phyloP scores from a whole-genome alignment of 768 basidiomycete species.

The Psilocybe cubensis region DNA sequence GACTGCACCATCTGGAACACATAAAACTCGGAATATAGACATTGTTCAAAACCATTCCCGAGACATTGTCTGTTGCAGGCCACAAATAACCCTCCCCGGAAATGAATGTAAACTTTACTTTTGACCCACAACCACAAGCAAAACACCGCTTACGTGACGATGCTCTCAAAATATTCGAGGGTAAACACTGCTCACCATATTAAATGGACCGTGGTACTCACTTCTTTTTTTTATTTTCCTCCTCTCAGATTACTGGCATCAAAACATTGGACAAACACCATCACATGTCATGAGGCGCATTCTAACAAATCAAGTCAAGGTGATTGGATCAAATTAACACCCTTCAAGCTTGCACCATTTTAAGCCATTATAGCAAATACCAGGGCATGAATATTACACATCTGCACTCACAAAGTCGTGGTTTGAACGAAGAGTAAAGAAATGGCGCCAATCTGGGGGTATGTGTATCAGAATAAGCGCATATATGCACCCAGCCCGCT shows the following conservation, averaged over 20 bases:
- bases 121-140: background rate
- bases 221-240: background rate
- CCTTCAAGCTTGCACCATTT: background rate
- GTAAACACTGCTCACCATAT: background rate
- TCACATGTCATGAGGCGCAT: slow-evolving; percentile 3
- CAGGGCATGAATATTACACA: slow-evolving; percentile 20
- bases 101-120: background rate
- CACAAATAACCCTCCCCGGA: background rate
- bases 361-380: slow-evolving; percentile 11
- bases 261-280: slow-evolving; percentile 4
- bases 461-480: background rate
- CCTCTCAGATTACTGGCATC: slow-evolving; percentile 13
- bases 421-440: slow-evolving; percentile 20
- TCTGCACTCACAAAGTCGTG: slow-evolving; percentile 6
- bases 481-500: background rate
- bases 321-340: background rate
- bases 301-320: slow-evolving; percentile 15
- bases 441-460: background rate
- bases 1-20: background rate
- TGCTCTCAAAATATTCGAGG: background rate
- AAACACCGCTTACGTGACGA: background rate
- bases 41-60: background rate
- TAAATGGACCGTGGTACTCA: background rate
- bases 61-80: background rate
- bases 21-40: background rate